Conservation (phyloP, 1,139 yeast genomes). For the Ogataea hybrid region DNA sequence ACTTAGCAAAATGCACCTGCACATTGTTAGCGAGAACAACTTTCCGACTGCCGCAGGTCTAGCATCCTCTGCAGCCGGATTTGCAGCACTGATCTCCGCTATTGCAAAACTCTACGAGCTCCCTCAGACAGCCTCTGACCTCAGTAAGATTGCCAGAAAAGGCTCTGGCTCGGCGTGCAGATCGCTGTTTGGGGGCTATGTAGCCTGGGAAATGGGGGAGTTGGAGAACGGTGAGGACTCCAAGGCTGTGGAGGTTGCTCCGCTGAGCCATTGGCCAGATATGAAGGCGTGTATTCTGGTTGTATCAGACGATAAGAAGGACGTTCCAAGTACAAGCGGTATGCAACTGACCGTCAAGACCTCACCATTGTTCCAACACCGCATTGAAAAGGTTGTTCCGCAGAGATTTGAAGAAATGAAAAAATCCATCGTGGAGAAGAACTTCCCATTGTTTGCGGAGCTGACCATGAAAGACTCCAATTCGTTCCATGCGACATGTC, state of each 20-base stretch:
- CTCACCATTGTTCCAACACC: conserved; percentile 77
- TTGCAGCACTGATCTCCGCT: conserved; percentile 90
- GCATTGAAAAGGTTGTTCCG: conserved; percentile 83
- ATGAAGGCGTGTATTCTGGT: conserved; percentile 92
- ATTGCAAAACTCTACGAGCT: conserved; percentile 79
- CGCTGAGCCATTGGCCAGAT: conserved; percentile 83
- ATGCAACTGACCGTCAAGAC: conserved; percentile 95
- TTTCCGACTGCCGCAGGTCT: conserved; percentile 99
- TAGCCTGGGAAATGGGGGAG: conserved; percentile 98
- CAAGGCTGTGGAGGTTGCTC: conserved; percentile 88
- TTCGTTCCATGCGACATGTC: conserved; percentile 95
- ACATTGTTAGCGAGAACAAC: conserved; percentile 90
- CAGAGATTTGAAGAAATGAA: conserved; percentile 80
- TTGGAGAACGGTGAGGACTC: conserved; percentile 78
- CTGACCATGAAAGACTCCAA: conserved; percentile 96
- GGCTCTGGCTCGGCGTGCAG: conserved; percentile 99
- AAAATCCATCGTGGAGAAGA: conserved; percentile 62
- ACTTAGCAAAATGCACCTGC: conserved; percentile 64
- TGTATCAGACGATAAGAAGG: conserved; percentile 90
- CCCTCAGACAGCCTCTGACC: conserved; percentile 77
- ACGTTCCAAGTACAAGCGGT: conserved; percentile 91
- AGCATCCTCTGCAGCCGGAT: conserved; percentile 98
- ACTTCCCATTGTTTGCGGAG: conserved; percentile 79
- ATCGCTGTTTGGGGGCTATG: conserved; percentile 94
- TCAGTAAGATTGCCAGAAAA: conserved; percentile 91